A percentile compares a stretch with the other conserved stretches of the same genome.
These are phyloP conservation scores for Endoconidiophora laricicola DNA, from an alignment of 2,329 filamentous ascomycete species.

Conservation along the genomic window DNA sequence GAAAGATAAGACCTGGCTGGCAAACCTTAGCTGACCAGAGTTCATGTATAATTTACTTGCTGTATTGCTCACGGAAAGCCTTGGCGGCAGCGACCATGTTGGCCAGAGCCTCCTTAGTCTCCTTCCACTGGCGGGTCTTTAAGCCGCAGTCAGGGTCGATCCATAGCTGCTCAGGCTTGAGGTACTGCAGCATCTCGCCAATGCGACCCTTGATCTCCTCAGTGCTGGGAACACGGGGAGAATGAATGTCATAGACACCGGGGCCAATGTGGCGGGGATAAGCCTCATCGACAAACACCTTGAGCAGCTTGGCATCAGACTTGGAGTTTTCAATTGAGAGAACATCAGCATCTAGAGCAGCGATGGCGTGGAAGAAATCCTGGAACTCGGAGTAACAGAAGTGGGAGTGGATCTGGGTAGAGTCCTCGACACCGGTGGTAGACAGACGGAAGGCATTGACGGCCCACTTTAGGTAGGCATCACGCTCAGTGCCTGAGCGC, in stretches of 20 bases:
- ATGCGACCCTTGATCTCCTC: slow-evolving; percentile 97
- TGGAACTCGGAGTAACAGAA: slow-evolving; percentile 99
- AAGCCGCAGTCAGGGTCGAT: slow-evolving; percentile 98
- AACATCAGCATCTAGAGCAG: slow-evolving; percentile 92
- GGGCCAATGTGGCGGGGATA: slow-evolving; percentile 98
- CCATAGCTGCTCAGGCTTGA: slow-evolving; percentile 98
- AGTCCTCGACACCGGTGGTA: slow-evolving; percentile 82
- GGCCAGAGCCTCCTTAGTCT: slow-evolving; percentile 88
- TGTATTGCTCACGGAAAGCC: slow-evolving; percentile 81
- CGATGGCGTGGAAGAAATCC: slow-evolving; percentile 99
- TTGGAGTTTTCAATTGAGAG: slow-evolving; percentile 99
- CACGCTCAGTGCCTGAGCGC: slow-evolving; percentile 81
- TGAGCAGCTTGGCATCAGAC: slow-evolving; percentile 96
- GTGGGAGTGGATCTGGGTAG: slow-evolving; percentile 98
- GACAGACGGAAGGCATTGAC: slow-evolving; percentile 96
- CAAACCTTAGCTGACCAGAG: too few relatives aligned
- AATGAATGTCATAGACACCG: slow-evolving; percentile 99
- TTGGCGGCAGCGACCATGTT: slow-evolving; percentile 99
- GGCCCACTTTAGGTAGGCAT: slow-evolving; percentile 93
- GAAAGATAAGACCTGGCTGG: neutral
- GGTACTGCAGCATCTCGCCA: slow-evolving; percentile 92
- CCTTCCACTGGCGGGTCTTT: slow-evolving; percentile 96
- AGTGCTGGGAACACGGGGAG: slow-evolving; percentile 88
- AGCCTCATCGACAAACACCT: slow-evolving; percentile 93
- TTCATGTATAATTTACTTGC: slow-evolving; percentile 32